Conservation (phyloP, 1,139 yeast species). For the Scheffersomyces segobiensis region DNA sequence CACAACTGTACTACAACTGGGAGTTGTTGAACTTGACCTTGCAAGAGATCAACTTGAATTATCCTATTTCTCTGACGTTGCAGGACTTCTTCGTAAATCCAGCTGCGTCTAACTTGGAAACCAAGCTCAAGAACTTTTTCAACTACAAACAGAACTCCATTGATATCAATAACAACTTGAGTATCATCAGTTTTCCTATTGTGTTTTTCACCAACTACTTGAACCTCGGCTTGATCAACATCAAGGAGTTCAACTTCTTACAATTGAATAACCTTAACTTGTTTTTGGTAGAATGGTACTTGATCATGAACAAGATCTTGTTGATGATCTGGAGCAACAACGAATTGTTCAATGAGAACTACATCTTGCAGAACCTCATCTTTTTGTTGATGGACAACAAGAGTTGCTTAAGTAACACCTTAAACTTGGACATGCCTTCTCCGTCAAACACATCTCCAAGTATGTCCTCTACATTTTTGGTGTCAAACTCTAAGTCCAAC, state of each 20-base stretch:
- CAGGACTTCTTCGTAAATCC: conserved; percentile 9
- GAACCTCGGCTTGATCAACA: conserved; percentile 12
- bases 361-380: conserved; percentile 15
- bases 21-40: conserved; percentile 37
- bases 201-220: conserved; percentile 37
- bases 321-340: conserved; percentile 16
- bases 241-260: conserved; percentile 11
- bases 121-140: conserved; percentile 12
- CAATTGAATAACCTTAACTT: conserved; percentile 14
- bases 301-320: conserved; percentile 36
- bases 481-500: neutral
- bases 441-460: neutral
- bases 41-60: conserved; percentile 28
- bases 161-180: conserved; percentile 22
- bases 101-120: conserved; percentile 21
- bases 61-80: conserved; percentile 10
- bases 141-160: conserved; percentile 15
- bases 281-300: conserved; percentile 41
- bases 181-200: conserved; percentile 45
- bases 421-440: conserved; percentile 7
- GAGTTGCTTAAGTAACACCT: conserved; percentile 10
- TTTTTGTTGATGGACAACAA: conserved; percentile 16
- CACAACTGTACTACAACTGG: conserved; percentile 40
- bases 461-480: neutral
- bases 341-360: conserved; percentile 15